Evolutionary conservation across 257 asterid genomes (phyloP).

Genomic region (Nicotiana obtusifolia): DNA sequence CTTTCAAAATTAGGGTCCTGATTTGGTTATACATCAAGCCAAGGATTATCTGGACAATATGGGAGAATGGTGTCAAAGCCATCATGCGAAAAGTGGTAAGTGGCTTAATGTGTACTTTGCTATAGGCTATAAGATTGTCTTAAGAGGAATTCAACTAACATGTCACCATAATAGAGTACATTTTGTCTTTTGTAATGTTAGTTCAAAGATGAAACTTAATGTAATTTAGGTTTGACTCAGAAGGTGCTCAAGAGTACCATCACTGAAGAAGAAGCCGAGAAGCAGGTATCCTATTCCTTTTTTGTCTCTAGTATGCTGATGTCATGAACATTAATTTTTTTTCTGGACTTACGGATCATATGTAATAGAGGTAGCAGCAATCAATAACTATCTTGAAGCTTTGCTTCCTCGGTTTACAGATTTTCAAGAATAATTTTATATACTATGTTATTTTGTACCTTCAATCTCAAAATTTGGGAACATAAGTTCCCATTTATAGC

Average conservation of each 20-base stretch:
- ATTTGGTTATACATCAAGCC: conserved; percentile 77
- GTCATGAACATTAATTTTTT: background rate
- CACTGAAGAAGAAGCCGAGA: conserved; percentile 81
- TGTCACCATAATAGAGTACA: background rate
- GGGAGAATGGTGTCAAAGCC: conserved; percentile 98
- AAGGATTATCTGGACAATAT: conserved; percentile 76
- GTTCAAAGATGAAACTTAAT: background rate
- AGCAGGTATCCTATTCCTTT: conserved; percentile 49
- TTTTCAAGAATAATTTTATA: too few species aligned
- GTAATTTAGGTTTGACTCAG: conserved; percentile 67
- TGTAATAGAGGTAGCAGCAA: background rate
- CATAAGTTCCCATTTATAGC: too few species aligned
- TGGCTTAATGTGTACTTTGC: background rate
- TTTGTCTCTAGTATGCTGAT: background rate
- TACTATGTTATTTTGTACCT: too few species aligned
- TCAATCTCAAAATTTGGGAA: too few species aligned
- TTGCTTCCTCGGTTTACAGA: too few species aligned
- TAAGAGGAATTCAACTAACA: background rate
- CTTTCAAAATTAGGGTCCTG: conserved; percentile 64
- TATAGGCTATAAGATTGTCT: background rate
- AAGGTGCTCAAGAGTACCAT: conserved; percentile 73
- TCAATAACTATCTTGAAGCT: too few species aligned
- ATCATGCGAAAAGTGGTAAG: conserved; percentile 84
- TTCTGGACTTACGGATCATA: background rate
- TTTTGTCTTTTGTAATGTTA: background rate